These are phyloP conservation scores for Carex littledalei DNA, from an alignment of 176 grass and related monocot species.

Conservation along the genomic window DNA sequence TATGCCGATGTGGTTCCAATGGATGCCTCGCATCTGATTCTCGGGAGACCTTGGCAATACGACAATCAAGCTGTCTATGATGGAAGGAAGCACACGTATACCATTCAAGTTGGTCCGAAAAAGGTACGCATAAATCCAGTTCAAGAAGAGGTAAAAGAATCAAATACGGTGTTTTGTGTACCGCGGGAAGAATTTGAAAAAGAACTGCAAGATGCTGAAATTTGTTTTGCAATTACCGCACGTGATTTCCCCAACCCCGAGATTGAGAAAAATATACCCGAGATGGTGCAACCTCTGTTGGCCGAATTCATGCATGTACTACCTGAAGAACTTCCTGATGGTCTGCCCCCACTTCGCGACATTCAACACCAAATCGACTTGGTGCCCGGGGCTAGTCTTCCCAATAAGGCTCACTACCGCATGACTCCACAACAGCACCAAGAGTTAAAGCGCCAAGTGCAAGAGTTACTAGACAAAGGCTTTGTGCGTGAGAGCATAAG, in stretches of 20 bases:
- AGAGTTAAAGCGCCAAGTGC: neutral
- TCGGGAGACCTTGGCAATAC: neutral
- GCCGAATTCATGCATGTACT: too few species aligned
- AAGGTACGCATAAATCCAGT: neutral
- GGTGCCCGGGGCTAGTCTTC: too few species aligned
- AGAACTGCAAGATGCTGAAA: neutral
- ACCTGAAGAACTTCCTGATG: too few species aligned
- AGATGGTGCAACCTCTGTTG: too few species aligned
- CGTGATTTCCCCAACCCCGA: too few species aligned
- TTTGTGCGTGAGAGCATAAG: neutral
- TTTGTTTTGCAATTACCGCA: too few species aligned
- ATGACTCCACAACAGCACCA: neutral
- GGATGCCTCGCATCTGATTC: neutral
- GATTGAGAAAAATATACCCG: too few species aligned
- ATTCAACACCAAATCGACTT: too few species aligned
- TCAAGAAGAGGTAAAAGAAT: neutral
- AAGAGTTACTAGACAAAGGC: neutral
- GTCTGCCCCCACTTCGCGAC: too few species aligned
- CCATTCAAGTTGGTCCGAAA: neutral
- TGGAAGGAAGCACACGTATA: neutral
- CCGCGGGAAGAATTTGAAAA: neutral
- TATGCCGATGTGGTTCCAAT: neutral
- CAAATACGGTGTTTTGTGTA: neutral
- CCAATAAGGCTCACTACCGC: neutral
- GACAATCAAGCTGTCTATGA: neutral